Evolutionary conservation across 768 basidiomycete species (phyloP).

Genomic region (Termitomyces sp.): DNA sequence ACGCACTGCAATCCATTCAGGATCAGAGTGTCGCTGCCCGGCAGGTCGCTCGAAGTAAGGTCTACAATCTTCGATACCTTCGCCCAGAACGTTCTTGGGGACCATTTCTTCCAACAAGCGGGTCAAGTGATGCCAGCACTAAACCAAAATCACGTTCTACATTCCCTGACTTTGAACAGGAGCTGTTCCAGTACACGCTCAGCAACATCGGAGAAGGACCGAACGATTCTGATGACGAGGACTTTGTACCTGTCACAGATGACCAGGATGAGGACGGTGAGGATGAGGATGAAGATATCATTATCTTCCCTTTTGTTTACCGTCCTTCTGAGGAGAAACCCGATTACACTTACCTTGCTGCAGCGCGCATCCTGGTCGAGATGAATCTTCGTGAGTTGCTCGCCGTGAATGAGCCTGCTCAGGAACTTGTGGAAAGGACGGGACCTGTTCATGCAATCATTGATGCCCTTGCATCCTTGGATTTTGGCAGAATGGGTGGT

Average conservation of each 20-base stretch:
- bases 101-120: conserved; percentile 24
- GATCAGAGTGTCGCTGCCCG: conserved; percentile 18
- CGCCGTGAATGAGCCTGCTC: not conserved
- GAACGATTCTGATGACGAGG: conserved; percentile 13
- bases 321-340: conserved; percentile 25
- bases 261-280: conserved; percentile 10
- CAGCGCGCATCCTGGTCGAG: conserved; percentile 46
- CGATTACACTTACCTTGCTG: conserved; percentile 48
- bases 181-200: conserved; percentile 8
- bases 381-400: conserved; percentile 40
- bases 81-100: conserved; percentile 26
- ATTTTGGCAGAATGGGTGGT: conserved; percentile 34
- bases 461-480: conserved; percentile 18
- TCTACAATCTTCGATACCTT: conserved; percentile 31
- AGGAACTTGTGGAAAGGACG: not conserved
- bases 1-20: not conserved
- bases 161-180: conserved; percentile 12
- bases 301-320: conserved; percentile 12
- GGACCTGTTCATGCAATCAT: conserved; percentile 1
- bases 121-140: not conserved
- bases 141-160: not conserved
- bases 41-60: conserved; percentile 24
- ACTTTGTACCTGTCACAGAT: conserved; percentile 10
- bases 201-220: conserved; percentile 2
- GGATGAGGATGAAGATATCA: conserved; percentile 5